phyloP scores from a whole-genome alignment of 2,329 filamentous ascomycete species.

The Fusarium secorum region DNA sequence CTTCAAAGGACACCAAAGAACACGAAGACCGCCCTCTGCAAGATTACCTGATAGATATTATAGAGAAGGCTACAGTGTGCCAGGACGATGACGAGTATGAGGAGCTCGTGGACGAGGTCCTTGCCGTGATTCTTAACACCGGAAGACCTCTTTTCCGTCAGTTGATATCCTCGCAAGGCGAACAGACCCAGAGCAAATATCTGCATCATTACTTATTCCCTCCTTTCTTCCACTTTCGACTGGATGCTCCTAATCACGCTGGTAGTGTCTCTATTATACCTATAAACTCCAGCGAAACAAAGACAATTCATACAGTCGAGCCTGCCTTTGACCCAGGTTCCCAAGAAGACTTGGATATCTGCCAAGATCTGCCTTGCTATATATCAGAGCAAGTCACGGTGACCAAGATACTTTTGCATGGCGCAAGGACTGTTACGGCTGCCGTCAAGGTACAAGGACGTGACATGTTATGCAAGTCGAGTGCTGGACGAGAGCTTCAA shows the following conservation, averaged over 20 bases:
- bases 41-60: background rate
- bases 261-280: background rate
- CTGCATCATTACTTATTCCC: background rate
- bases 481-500: background rate
- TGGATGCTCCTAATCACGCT: rapidly evolving
- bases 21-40: background rate
- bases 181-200: rapidly evolving
- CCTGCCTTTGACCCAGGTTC: background rate
- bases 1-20: rapidly evolving
- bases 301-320: background rate
- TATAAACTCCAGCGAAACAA: background rate
- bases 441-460: rapidly evolving
- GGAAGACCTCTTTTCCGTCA: background rate
- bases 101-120: background rate
- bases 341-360: background rate
- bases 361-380: background rate
- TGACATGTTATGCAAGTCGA: background rate
- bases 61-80: background rate
- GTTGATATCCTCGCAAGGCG: rapidly evolving
- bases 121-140: background rate
- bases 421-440: background rate
- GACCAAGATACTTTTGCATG: rapidly evolving
- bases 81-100: background rate
- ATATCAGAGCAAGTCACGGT: rapidly evolving
- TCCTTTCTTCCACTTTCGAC: background rate